Conservation (phyloP, 2,329 filamentous ascomycete species). For the Hortaea werneckii region DNA sequence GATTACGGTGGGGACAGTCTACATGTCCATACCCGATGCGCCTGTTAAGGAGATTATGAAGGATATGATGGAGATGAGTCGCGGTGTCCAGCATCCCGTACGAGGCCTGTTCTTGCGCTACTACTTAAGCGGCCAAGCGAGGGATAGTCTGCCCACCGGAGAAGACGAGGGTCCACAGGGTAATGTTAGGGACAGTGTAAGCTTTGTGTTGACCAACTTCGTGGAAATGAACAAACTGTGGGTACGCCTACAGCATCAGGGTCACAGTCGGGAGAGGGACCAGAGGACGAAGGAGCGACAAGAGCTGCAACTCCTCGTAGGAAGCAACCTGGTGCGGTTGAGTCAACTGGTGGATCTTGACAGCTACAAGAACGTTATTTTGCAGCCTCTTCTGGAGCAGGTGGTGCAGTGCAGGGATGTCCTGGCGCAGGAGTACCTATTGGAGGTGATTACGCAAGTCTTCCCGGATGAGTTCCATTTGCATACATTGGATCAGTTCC, state of each 20-base stretch:
- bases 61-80: conserved; percentile 99
- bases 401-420: conserved; percentile 97
- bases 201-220: conserved; percentile 95
- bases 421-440: conserved; percentile 87
- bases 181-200: conserved; percentile 94
- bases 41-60: conserved; percentile 99
- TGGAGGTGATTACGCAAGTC: conserved; percentile 97
- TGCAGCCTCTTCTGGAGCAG: conserved; percentile 84
- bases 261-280: conserved; percentile 88
- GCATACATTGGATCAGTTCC: conserved; percentile 88
- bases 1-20: conserved; percentile 98
- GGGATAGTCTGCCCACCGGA: conserved; percentile 74
- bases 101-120: conserved; percentile 91
- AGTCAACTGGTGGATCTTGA: conserved; percentile 94
- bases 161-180: conserved; percentile 85
- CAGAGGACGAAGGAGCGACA: conserved; percentile 88
- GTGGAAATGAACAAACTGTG: conserved; percentile 99
- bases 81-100: conserved; percentile 92
- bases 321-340: conserved; percentile 88
- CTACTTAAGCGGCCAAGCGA: conserved; percentile 88
- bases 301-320: conserved; percentile 88
- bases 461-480: conserved; percentile 98
- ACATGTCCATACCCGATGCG: conserved; percentile 97
- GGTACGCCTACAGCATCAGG: conserved; percentile 95
- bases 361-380: conserved; percentile 81